A percentile compares a stretch with the other conserved stretches of the same genome.
Conservation (phyloP, 139 green algal species). For the Parachlorella kessleri region DNA sequence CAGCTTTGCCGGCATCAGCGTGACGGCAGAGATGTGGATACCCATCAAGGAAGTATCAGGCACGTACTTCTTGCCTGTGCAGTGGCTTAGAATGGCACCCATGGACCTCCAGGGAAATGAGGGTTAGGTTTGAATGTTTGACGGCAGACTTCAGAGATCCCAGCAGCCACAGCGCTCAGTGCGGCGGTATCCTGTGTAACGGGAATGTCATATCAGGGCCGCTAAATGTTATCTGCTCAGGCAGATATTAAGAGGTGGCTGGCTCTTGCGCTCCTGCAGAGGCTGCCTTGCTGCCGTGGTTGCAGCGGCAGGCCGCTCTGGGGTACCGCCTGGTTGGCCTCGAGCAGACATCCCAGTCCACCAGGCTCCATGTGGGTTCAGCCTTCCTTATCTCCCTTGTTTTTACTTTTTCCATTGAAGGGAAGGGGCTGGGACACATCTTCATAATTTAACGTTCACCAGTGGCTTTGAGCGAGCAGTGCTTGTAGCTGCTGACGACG, state of each 20-base stretch:
- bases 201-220: neutral
- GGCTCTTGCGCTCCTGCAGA: no score
- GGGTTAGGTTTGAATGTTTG: neutral
- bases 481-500: no score
- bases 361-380: constrained; percentile 20
- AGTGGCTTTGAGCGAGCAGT: no score
- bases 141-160: neutral
- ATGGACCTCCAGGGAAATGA: no score
- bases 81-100: no score
- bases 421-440: no score
- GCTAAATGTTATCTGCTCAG: neutral
- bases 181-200: neutral
- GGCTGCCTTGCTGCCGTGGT: constrained; percentile 64
- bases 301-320: constrained; percentile 52
- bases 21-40: constrained; percentile 93
- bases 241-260: no score
- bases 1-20: constrained; percentile 72
- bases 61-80: no score
- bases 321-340: constrained; percentile 86
- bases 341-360: constrained; percentile 87
- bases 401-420: no score
- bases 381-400: no score
- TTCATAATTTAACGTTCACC: no score
- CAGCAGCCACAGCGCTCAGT: neutral
- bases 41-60: constrained; percentile 74